These are phyloP conservation scores for Cryptococcus sp. DNA, from an alignment of 1,284 basidiomycete genomes.

Conservation along the genomic window DNA sequence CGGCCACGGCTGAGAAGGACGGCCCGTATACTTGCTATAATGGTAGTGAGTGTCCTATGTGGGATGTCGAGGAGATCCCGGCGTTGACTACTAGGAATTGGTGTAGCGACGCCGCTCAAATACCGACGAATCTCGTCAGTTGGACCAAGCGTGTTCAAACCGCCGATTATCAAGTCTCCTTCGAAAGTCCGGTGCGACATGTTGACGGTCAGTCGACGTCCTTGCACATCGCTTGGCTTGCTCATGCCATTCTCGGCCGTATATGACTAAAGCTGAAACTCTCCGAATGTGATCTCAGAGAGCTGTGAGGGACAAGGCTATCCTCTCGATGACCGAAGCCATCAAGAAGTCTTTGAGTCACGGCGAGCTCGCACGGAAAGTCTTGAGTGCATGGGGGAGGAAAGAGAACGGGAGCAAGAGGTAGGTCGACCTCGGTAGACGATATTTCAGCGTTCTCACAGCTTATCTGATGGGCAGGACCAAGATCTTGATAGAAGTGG, in stretches of 20 bases:
- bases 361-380: conserved; percentile 16
- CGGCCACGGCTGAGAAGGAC: conserved; percentile 15
- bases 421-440: not conserved
- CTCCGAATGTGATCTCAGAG: conserved; percentile 3
- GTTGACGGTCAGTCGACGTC: conserved; percentile 11
- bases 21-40: conserved; percentile 40
- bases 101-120: conserved; percentile 7
- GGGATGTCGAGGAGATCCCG: not conserved
- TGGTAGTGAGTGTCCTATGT: conserved; percentile 15
- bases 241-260: not conserved
- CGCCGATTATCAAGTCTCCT: conserved; percentile 17
- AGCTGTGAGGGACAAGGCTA: conserved; percentile 9
- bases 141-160: conserved; percentile 11
- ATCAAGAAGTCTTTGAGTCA: conserved; percentile 13
- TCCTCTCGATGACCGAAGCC: conserved; percentile 12
- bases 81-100: not conserved
- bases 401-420: conserved; percentile 12
- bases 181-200: conserved; percentile 19
- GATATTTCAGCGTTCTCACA: not conserved
- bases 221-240: not conserved
- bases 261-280: conserved; percentile 1
- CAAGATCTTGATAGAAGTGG: conserved; percentile 9
- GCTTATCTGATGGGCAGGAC: conserved; percentile 1
- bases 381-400: conserved; percentile 16
- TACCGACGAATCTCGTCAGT: conserved; percentile 11